Evolutionary conservation across 2,329 filamentous ascomycete genomes (phyloP).

Genomic region (Nigrospora osmanthi): DNA sequence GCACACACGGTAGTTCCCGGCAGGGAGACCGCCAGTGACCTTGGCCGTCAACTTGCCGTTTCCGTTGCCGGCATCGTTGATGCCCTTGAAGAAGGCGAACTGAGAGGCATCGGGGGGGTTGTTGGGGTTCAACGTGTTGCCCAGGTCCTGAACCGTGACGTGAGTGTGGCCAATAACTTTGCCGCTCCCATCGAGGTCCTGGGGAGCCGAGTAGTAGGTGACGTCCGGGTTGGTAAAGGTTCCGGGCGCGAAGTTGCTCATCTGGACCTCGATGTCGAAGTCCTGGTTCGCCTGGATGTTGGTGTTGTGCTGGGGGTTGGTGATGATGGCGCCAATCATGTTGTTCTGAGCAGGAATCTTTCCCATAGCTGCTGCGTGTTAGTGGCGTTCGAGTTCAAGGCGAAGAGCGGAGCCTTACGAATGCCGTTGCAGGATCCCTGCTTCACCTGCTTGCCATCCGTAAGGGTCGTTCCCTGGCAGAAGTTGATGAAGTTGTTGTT

Average conservation of each 20-base stretch:
- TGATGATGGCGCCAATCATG: slow-evolving; percentile 51
- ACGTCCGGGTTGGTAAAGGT: slow-evolving; percentile 51
- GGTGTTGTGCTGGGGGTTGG: slow-evolving; percentile 43
- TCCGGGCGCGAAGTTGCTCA: slow-evolving; percentile 46
- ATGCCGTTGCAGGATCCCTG: slow-evolving; percentile 58
- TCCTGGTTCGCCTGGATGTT: slow-evolving; percentile 35
- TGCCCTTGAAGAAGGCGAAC: slow-evolving; percentile 60
- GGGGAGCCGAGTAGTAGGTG: slow-evolving; percentile 55
- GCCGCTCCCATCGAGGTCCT: slow-evolving; percentile 39
- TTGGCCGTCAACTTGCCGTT: slow-evolving; percentile 43
- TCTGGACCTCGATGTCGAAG: slow-evolving; percentile 46
- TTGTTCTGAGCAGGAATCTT: slow-evolving; percentile 45
- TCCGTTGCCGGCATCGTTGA: slow-evolving; percentile 53
- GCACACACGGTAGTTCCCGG: slow-evolving; percentile 58
- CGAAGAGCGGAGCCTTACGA: slow-evolving; percentile 30
- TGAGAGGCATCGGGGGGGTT: slow-evolving; percentile 42
- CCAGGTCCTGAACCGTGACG: slow-evolving; percentile 49
- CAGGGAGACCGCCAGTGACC: slow-evolving; percentile 50
- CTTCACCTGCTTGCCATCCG: slow-evolving; percentile 51
- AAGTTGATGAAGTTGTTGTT: slow-evolving; percentile 57
- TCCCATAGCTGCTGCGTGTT: slow-evolving; percentile 40
- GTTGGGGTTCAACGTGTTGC: slow-evolving; percentile 39
- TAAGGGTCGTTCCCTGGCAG: slow-evolving; percentile 44
- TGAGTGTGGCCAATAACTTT: slow-evolving; percentile 52
- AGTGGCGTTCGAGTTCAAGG: slow-evolving; percentile 8